Base-by-base conservation (phyloP, 345 rosid species). In the Eucalyptus sideroxylon region DNA sequence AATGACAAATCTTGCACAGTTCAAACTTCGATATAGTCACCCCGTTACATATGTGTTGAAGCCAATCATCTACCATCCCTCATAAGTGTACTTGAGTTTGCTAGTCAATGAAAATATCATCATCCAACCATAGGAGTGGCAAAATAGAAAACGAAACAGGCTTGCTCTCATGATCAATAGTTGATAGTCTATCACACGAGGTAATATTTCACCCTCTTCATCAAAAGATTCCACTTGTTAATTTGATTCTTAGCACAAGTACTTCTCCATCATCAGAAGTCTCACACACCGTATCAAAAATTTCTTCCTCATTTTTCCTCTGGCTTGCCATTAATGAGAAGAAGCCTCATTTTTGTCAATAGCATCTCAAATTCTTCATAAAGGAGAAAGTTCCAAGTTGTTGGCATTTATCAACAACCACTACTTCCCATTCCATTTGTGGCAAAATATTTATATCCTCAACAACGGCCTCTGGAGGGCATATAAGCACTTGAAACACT, bases 231-330 rank as follows among this genome's bases (percentile, higher is more conserved):
- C 27, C 62, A 56, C 2, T 56, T 56, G 62, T 56, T 56, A 24
- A 24, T 56, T 56, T 56, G 62, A 56, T 56, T 56, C 6, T 56
- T 56, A 56, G 96, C 97, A 93, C 89, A 50, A 96, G 81, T 88
- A 95, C 49, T 30, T 89, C 37, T 69, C 97, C 98, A 91, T 96
- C 93, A 87, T 96, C 97, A 87, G 97, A 96, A 86, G 96, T 90
- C 60, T 95, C 91, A 92, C 99, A 96, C 31, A 94, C 94, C 53
- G 94, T 90, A 89, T 95, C 96, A 93, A 91, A 92, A 51, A 93
- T 69, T 72, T 88, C 60, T 49, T 90, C 55, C 42, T 87, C 88
- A 24, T 56, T 53, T 50, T 14, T 88, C 96, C 96, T 94, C 91
- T 31, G 90, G 92, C 87, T 91, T 94, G 88, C 93, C 90, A 82